Evolutionary conservation across 176 grass and related monocot species (phyloP), one percentile per base, ranked within the genome.

Genomic region (Rhipidocladum racemiflorum): DNA sequence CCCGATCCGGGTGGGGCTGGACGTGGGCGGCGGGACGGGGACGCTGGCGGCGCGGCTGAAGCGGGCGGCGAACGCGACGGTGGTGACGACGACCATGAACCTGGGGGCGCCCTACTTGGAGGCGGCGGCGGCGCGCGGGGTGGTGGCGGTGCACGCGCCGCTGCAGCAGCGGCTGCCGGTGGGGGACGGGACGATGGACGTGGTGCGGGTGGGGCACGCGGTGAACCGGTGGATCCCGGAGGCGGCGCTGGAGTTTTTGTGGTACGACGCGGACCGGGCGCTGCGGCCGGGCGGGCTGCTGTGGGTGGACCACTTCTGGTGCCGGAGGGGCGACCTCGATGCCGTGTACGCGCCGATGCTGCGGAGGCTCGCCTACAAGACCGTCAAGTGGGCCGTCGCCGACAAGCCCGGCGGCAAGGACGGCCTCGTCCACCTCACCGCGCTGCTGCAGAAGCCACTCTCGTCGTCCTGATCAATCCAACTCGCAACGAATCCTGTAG

Each of bases 151-250:
- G 49, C 92, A 97, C 82, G 92, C 88, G 55, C 95, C 95, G 11
- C 86, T 97, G 68, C 95, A 97, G 87, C 88, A 94, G 81, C 87
- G 95, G 30, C 91, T 94, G 74, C 95, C 95, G 3, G 77, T 97
- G 3, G 88, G 83, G 38, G 95, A 97, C 74, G 90, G 73, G 8
- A 76, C 93, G 44, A 85, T 97, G 78, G 95, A 97, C 77, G 63
- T 97, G 75, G 92, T 97, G 43, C 92, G 95, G 5, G 81, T 90
- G 64, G 95, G 95, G 2, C 95, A 94, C 78, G 95, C 95, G 17
- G 92, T 97, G 23, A 97, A 97, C 95, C 86, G 95, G 36, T 97
- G 95, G 95, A 94, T 97, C 76, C 95, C 95, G 29, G 84, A 82
- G 78, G 76, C 77, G 65, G 87, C 78, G 14, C 84, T 97, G 16